Conservation (phyloP, 2,329 filamentous ascomycete genomes). For the Aspergillus quadricinctus region DNA sequence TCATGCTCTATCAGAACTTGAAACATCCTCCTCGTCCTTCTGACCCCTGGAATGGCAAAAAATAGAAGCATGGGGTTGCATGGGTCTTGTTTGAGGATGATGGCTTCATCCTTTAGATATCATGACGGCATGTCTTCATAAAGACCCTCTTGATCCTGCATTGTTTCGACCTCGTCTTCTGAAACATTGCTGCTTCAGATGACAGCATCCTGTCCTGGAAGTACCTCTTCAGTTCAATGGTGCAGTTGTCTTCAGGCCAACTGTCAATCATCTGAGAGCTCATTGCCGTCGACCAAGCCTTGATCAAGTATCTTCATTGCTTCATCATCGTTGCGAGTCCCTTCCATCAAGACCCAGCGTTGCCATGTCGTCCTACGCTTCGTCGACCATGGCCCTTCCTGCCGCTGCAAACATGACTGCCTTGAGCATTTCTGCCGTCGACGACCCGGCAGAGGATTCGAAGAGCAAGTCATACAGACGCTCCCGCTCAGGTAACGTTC, state of each 20-base stretch:
- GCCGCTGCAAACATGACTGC: neutral
- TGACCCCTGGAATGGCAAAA: slow-evolving; percentile 3
- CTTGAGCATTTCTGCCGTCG: neutral
- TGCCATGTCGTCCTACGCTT: neutral
- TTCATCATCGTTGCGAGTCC: neutral
- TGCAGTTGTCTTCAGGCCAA: neutral
- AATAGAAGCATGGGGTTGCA: slow-evolving; percentile 11
- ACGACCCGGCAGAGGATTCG: neutral
- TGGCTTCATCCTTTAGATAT: slow-evolving; percentile 3
- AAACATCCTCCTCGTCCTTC: neutral
- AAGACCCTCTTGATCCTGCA: slow-evolving; percentile 8
- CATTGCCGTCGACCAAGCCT: neutral
- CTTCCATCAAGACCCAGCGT: neutral
- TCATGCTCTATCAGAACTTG: too few species aligned
- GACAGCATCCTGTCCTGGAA: slow-evolving; percentile 2
- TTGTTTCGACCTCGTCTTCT: slow-evolving; percentile 4
- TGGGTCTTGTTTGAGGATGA: slow-evolving; percentile 4
- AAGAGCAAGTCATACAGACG: neutral
- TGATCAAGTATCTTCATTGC: neutral
- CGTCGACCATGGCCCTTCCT: neutral
- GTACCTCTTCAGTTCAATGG: neutral
- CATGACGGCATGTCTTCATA: slow-evolving; percentile 8
- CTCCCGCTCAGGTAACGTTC: neutral
- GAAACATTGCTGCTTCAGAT: slow-evolving; percentile 1
- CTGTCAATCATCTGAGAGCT: neutral